These are phyloP conservation scores for Exophiala aquamarina DNA, from an alignment of 2,329 filamentous ascomycete species.

Conservation along the genomic window DNA sequence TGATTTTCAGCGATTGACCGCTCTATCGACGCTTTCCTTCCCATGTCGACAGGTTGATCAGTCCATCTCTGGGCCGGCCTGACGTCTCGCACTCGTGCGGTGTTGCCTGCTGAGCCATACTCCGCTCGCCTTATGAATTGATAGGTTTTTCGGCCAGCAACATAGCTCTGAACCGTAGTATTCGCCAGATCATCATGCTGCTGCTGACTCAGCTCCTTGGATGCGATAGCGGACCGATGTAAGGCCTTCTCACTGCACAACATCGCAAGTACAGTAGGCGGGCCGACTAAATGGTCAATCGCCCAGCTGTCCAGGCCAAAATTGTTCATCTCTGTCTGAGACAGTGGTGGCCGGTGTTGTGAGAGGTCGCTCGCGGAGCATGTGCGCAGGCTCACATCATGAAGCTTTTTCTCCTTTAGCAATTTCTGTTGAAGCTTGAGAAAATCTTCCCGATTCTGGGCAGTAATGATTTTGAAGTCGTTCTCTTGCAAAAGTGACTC, in stretches of 20 bases:
- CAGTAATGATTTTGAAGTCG: constrained; percentile 67
- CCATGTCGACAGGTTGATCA: constrained; percentile 68
- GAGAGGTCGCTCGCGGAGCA: constrained; percentile 44
- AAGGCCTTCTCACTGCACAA: constrained; percentile 73
- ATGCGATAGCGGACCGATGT: constrained; percentile 66
- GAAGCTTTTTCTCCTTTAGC: constrained; percentile 62
- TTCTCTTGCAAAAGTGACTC: constrained; percentile 57
- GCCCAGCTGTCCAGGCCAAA: constrained; percentile 78
- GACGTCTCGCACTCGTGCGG: constrained; percentile 66
- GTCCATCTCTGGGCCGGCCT: constrained; percentile 69
- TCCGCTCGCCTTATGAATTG: constrained; percentile 70
- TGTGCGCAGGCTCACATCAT: constrained; percentile 68
- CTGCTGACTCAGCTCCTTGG: constrained; percentile 62
- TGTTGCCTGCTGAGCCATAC: constrained; percentile 73
- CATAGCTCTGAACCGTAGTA: constrained; percentile 65
- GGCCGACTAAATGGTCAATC: constrained; percentile 75
- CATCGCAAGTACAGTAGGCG: constrained; percentile 81
- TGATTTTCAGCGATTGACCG: constrained; percentile 47
- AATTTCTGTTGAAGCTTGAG: constrained; percentile 68
- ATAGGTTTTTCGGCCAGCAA: constrained; percentile 65
- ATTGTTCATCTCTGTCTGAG: constrained; percentile 52
- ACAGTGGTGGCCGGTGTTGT: constrained; percentile 56
- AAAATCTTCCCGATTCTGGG: constrained; percentile 74
- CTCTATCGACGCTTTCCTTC: constrained; percentile 59
- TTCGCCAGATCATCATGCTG: constrained; percentile 67